Evolutionary conservation across 2,329 filamentous ascomycete genomes (phyloP).

Genomic region (Fonsecaea pedrosoi): DNA sequence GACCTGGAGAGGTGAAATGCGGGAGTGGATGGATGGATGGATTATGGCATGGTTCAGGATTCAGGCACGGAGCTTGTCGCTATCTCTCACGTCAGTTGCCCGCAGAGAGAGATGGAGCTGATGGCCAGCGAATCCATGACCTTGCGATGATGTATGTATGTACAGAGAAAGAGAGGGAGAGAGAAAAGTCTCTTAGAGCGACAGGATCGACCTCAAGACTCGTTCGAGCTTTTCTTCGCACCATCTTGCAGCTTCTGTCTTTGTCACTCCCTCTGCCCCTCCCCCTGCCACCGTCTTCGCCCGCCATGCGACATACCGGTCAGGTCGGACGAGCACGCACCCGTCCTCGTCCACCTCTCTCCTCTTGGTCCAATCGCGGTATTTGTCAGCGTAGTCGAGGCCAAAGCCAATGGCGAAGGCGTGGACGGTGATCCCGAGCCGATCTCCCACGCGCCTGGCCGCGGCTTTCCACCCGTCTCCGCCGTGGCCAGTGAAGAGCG

Average conservation of each 20-base stretch:
- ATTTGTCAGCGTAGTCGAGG: slow-evolving; percentile 67
- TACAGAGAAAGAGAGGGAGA: too few relatives aligned
- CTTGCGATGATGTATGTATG: too few relatives aligned
- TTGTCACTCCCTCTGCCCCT: too few relatives aligned
- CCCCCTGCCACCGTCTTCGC: not conserved
- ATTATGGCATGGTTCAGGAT: too few relatives aligned
- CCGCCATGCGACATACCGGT: slow-evolving; percentile 65
- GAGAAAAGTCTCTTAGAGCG: not conserved
- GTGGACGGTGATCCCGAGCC: slow-evolving; percentile 56
- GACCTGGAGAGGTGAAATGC: too few relatives aligned
- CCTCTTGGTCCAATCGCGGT: slow-evolving; percentile 63
- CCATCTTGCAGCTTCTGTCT: not conserved
- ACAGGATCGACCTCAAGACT: slow-evolving; percentile 39
- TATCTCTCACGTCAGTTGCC: too few relatives aligned
- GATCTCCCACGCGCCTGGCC: slow-evolving; percentile 48
- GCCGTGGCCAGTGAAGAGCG: slow-evolving; percentile 61
- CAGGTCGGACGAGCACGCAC: slow-evolving; percentile 64
- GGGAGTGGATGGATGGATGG: too few relatives aligned
- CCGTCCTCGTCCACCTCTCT: slow-evolving; percentile 65
- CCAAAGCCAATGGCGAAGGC: slow-evolving; percentile 62
- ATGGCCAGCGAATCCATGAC: too few relatives aligned
- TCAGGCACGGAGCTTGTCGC: too few relatives aligned
- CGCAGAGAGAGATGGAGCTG: too few relatives aligned
- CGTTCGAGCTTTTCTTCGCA: slow-evolving; percentile 38
- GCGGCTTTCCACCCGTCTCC: slow-evolving; percentile 62